Percentiles rank a stretch among this genome's conserved stretches.
Conservation (phyloP, 306 rosid species). For the Corylus heterophylla region DNA sequence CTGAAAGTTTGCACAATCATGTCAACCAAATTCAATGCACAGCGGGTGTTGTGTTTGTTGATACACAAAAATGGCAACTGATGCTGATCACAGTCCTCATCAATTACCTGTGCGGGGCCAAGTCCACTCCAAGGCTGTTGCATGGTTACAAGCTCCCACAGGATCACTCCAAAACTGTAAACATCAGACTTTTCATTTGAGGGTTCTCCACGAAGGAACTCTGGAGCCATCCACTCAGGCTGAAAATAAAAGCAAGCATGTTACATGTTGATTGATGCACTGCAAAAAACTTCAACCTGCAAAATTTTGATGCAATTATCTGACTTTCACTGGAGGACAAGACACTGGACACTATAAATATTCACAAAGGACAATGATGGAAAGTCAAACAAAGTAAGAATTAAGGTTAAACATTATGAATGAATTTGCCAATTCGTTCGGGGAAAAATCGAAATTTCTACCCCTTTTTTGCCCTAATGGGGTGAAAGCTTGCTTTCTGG, state of each 20-base stretch:
- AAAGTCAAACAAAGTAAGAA: neutral
- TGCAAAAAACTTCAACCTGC: conserved; percentile 42
- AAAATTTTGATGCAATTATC: conserved; percentile 41
- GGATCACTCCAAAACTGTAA: conserved; percentile 90
- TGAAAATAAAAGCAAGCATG: conserved; percentile 60
- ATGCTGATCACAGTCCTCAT: conserved; percentile 11
- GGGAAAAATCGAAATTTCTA: conserved; percentile 5
- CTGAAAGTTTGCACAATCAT: conserved; percentile 43
- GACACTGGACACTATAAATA: conserved; percentile 19
- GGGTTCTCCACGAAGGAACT: conserved; percentile 96
- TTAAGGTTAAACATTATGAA: neutral
- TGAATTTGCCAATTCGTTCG: neutral
- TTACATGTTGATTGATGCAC: conserved; percentile 43
- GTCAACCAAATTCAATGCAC: neutral
- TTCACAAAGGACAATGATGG: neutral
- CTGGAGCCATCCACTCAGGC: conserved; percentile 99
- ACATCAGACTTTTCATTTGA: conserved; percentile 96
- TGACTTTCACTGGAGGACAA: conserved; percentile 27
- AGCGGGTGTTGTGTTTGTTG: neutral
- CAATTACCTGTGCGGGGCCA: conserved; percentile 78
- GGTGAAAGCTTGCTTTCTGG: neutral
- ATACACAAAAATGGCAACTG: neutral
- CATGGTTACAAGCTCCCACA: conserved; percentile 93
- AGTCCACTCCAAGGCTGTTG: conserved; percentile 97
- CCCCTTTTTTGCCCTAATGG: neutral